Base-by-base conservation (phyloP, 1,139 yeast species). In the Starmera stellimalicola region DNA sequence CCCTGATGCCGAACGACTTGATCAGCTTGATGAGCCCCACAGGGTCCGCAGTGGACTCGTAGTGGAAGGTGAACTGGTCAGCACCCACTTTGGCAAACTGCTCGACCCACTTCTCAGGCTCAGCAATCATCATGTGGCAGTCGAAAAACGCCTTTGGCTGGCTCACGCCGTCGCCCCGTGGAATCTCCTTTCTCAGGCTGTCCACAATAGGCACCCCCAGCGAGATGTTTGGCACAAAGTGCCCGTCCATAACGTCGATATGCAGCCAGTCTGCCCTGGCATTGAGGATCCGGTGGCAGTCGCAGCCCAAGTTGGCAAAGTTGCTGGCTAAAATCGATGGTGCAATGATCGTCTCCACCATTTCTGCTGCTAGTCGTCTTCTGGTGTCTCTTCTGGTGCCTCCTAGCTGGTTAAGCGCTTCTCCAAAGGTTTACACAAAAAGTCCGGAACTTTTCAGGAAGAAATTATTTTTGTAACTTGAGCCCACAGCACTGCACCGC, bases 221-320 rank as follows among this genome's bases (percentile, higher is more conserved):
- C 6, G 96, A 78, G 49, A 91, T 80, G 63, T 93, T 91, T 46
- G 98, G 98, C 32, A 93, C 98, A 58, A 91, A 91, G 60, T 91
- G 91, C 36, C 98, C 97, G 57, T 91, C 99, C 99, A 91, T 91
- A 33, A 91, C 93, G 58, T 91, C 99, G 37, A 91, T 77, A 59
- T 91, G 99, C 42, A 93, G 75, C 99, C 99, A 91, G 50, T 91
- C 94, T 25, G 95, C 94, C 32, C 74, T 72, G 32, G 78, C 68
- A 41, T 76, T 73, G 47, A 84, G 76, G 62, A 88, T 81, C 38
- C 71, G 68, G 54, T 80, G 82, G 58, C 96, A 85, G 44, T 87
- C 91, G 45, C 85, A 74, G 33, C 94, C 96, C 43, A 88, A 64
- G 50, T 84, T 73, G 49, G 95, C 80, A 54, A 88, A 91, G 55